These are phyloP conservation scores for Sparassis latifolia DNA, from an alignment of 1,284 basidiomycete species.

Conservation along the genomic window DNA sequence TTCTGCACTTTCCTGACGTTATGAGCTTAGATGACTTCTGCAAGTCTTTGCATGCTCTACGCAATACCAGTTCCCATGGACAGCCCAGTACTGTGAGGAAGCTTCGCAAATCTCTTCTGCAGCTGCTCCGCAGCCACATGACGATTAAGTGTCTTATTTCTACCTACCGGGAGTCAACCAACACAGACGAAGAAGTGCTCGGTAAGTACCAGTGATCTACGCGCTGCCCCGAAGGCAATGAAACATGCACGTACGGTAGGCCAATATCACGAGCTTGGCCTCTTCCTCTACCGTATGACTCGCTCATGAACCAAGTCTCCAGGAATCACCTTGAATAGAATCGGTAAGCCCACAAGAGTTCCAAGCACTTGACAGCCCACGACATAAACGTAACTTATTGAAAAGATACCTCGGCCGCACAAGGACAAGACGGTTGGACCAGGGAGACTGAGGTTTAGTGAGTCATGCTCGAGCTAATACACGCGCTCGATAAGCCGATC, in stretches of 20 bases:
- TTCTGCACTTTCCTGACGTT: too few species aligned
- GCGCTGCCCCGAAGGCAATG: background rate
- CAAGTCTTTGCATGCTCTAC: background rate
- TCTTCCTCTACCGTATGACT: constrained; percentile 80
- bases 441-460: too few species aligned
- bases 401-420: too few species aligned
- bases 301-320: constrained; percentile 85
- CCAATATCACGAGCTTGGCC: constrained; percentile 87
- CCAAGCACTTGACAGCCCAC: too few species aligned
- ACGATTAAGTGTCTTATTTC: constrained; percentile 61
- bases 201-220: constrained; percentile 31
- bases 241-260: constrained; percentile 32
- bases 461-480: too few species aligned
- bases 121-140: constrained; percentile 72
- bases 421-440: too few species aligned
- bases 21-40: constrained; percentile 12
- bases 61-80: constrained; percentile 5
- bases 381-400: too few species aligned
- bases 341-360: too few species aligned
- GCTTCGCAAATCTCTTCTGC: constrained; percentile 88
- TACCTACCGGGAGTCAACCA: constrained; percentile 3
- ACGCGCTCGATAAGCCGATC: too few species aligned
- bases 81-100: constrained; percentile 78
- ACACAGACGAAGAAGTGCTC: constrained; percentile 41
- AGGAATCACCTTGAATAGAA: constrained; percentile 67